These are phyloP conservation scores for Aphanomyces euteiches DNA, from an alignment of 352 stramenopile species.

Conservation along the genomic window DNA sequence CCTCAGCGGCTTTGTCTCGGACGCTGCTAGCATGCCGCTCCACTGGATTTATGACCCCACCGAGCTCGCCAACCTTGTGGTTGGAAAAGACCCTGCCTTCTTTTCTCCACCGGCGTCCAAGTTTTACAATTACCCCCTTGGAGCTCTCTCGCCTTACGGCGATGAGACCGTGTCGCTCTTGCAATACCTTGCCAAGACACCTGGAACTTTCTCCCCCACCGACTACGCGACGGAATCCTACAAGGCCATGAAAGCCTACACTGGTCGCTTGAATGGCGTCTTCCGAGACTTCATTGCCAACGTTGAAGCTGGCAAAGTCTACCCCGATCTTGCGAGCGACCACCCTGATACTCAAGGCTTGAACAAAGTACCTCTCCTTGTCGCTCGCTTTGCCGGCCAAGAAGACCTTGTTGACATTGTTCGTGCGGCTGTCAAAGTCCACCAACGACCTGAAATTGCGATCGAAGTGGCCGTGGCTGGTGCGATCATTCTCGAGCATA, in stretches of 20 bases:
- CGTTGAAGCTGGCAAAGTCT: conserved; percentile 56
- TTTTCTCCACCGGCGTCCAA: conserved; percentile 54
- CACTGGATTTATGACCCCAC: conserved; percentile 72
- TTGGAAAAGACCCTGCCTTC: conserved; percentile 43
- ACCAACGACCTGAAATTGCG: conserved; percentile 49
- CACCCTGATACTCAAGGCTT: conserved; percentile 60
- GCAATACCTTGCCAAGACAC: conserved; percentile 42
- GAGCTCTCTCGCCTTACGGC: conserved; percentile 56
- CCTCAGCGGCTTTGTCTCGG: conserved; percentile 52
- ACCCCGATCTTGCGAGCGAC: conserved; percentile 46
- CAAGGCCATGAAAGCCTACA: conserved; percentile 53
- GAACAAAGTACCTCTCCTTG: conserved; percentile 55
- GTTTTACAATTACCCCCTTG: conserved; percentile 60
- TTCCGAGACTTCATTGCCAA: conserved; percentile 67
- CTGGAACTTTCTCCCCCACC: conserved; percentile 36
- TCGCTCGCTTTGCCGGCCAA: conserved; percentile 49
- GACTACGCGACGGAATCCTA: conserved; percentile 43
- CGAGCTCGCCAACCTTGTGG: conserved; percentile 44
- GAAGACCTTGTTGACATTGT: conserved; percentile 44
- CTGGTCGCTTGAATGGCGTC: conserved; percentile 55
- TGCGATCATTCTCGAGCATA: conserved; percentile 49
- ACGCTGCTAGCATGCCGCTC: conserved; percentile 64
- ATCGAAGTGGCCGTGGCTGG: conserved; percentile 51
- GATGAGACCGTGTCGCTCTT: conserved; percentile 61
- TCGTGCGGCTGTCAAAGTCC: conserved; percentile 47